Evolutionary conservation across 2,329 filamentous ascomycete species (phyloP).

Genomic region (Aspergillus felis): DNA sequence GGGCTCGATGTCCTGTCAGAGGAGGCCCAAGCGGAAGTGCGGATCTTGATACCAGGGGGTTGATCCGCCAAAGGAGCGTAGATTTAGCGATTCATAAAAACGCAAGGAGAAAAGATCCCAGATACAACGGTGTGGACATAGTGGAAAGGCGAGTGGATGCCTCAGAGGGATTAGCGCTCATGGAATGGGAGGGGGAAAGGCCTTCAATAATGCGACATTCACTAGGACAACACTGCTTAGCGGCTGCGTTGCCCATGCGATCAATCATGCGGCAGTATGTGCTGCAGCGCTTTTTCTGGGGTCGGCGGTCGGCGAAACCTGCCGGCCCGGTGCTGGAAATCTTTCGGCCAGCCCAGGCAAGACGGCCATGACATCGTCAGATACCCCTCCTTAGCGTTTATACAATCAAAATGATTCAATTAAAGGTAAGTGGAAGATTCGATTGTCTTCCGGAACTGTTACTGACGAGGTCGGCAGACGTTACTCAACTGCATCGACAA

Average conservation of each 20-base stretch:
- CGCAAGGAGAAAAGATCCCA: conserved; percentile 3
- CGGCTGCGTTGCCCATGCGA: conserved; percentile 10
- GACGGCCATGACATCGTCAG: not conserved
- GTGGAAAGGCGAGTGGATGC: conserved; percentile 3
- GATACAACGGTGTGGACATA: conserved; percentile 6
- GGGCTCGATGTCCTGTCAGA: conserved; percentile 4
- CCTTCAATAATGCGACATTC: conserved; percentile 1
- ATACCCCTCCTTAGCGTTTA: conserved; percentile 8
- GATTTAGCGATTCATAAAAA: conserved; percentile 2
- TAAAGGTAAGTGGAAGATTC: conserved; percentile 58
- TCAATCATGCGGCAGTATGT: not conserved
- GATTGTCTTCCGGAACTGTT: not conserved
- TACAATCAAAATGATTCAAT: conserved; percentile 75
- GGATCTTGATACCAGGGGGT: conserved; percentile 1
- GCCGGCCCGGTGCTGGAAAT: conserved; percentile 16
- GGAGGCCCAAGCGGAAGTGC: conserved; percentile 3
- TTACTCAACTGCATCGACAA: conserved; percentile 99
- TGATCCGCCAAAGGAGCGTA: not conserved
- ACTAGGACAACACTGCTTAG: conserved; percentile 1
- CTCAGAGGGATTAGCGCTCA: conserved; percentile 3
- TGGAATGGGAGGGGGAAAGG: conserved; percentile 1
- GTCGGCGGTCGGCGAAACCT: conserved; percentile 26
- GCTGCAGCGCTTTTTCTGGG: conserved; percentile 4
- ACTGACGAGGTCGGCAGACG: conserved; percentile 54
- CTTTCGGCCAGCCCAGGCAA: conserved; percentile 11